Evolutionary conservation across 73 alveolate genomes (phyloP).

Genomic region (Paraurostyla sp.): DNA sequence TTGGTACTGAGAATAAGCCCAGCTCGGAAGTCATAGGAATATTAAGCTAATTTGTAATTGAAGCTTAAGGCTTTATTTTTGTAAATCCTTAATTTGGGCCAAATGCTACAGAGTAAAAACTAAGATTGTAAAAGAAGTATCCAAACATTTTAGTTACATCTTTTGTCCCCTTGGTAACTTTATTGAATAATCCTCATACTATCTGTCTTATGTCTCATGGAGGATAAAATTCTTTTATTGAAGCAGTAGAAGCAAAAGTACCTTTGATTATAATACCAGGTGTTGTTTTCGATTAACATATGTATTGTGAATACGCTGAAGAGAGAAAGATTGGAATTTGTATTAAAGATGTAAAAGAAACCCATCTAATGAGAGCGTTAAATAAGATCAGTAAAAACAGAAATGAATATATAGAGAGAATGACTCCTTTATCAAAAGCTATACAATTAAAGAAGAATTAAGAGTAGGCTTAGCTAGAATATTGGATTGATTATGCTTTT

Average conservation of each 20-base stretch:
- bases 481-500: constrained; percentile 1
- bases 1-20: not conserved
- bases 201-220: not conserved
- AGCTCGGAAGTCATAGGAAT: too few relatives aligned
- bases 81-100: too few relatives aligned
- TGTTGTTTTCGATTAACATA: not conserved
- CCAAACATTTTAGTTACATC: not conserved
- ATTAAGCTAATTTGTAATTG: too few relatives aligned
- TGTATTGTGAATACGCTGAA: not conserved
- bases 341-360: not conserved
- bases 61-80: too few relatives aligned
- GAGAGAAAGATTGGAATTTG: not conserved
- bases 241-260: not conserved
- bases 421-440: not conserved
- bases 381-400: not conserved
- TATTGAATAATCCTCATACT: not conserved
- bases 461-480: not conserved
- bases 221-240: not conserved
- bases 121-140: too few relatives aligned
- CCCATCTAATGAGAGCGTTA: not conserved
- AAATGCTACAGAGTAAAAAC: too few relatives aligned
- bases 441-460: not conserved
- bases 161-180: not conserved
- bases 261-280: constrained; percentile 9
- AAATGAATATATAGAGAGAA: not conserved